Conservation (phyloP, 495 filamentous ascomycete genomes). For the Penicillium ochrochloron region DNA sequence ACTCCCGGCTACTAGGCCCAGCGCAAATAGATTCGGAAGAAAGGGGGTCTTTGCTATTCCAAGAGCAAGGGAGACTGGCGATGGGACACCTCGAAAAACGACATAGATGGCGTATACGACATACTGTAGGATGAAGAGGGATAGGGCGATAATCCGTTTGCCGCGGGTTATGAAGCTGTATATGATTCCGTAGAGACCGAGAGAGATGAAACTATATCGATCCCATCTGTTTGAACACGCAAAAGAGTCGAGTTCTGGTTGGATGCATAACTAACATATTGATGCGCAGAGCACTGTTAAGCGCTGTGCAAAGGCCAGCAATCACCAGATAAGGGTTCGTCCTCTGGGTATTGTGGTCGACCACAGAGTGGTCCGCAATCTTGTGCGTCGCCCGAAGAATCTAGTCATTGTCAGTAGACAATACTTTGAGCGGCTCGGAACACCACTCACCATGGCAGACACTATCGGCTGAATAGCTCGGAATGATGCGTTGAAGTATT, state of each 20-base stretch:
- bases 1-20: conserved; percentile 5
- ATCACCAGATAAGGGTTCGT: background rate
- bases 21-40: background rate
- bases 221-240: too few species aligned
- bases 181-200: conserved; percentile 6
- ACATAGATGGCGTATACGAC: conserved; percentile 8
- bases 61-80: conserved; percentile 1
- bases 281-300: conserved; percentile 8
- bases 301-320: conserved; percentile 2
- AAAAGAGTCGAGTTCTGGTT: background rate
- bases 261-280: background rate
- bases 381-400: conserved; percentile 7
- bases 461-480: conserved; percentile 4
- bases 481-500: conserved; percentile 1
- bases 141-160: conserved; percentile 1
- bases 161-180: conserved; percentile 5
- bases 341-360: background rate
- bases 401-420: background rate
- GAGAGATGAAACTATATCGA: background rate
- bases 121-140: conserved; percentile 1
- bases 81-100: conserved; percentile 2
- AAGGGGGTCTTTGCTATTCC: conserved; percentile 3
- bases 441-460: background rate
- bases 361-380: conserved; percentile 5
- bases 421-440: background rate